Percentiles rank a stretch among this genome's conserved stretches.
Conservation (phyloP, 192 early-diverging fungal genomes). For the Chytriomyces confervae region DNA sequence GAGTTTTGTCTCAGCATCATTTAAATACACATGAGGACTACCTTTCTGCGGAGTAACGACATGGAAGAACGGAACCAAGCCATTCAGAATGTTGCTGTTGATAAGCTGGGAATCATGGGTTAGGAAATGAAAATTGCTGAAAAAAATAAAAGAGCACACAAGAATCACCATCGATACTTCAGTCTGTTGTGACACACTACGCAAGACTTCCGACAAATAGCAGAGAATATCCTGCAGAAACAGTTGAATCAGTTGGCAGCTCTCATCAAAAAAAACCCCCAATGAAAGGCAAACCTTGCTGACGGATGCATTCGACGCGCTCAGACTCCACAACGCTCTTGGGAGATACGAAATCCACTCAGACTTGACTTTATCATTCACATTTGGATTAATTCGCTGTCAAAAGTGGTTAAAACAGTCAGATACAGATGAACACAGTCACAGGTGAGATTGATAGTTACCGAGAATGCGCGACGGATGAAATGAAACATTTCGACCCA, state of each 20-base stretch:
- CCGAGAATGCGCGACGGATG: background rate
- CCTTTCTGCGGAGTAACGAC: constrained; percentile 8
- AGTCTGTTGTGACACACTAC: background rate
- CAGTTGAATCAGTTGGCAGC: background rate
- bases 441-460: background rate
- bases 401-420: background rate
- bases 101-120: background rate
- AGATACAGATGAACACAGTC: background rate
- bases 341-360: constrained; percentile 18
- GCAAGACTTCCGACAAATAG: constrained; percentile 12
- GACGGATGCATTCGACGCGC: background rate
- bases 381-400: background rate
- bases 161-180: background rate
- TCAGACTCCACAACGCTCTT: constrained; percentile 18
- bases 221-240: background rate
- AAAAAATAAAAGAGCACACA: background rate
- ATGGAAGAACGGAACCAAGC: constrained; percentile 19
- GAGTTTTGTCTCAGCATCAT: too few relatives aligned
- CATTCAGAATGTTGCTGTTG: background rate
- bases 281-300: background rate
- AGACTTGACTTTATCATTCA: background rate
- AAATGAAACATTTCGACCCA: constrained; percentile 24
- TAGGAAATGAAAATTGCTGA: background rate
- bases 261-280: background rate
- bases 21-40: background rate